Conservation (phyloP, 257 asterid species). For the Lycium barbarum region DNA sequence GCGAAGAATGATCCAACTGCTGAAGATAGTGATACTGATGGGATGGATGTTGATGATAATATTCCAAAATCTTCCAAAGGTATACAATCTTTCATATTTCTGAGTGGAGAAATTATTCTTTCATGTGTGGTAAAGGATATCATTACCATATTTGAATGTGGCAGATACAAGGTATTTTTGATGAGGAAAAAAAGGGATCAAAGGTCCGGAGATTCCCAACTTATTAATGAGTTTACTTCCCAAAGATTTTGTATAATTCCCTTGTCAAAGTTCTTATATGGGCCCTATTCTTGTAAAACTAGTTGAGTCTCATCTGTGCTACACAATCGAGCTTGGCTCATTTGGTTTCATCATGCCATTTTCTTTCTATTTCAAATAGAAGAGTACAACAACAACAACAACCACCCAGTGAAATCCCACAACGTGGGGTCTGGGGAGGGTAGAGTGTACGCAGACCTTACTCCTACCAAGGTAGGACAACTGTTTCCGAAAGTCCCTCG, state of each 20-base stretch:
- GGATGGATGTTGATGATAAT: conserved; percentile 72
- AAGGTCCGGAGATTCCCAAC: not conserved
- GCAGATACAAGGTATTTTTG: too few relatives aligned
- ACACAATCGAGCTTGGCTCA: conserved; percentile 15
- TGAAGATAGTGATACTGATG: conserved; percentile 67
- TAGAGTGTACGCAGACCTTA: too few relatives aligned
- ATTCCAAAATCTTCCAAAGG: conserved; percentile 74
- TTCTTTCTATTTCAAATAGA: not conserved
- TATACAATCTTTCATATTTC: conserved; percentile 27
- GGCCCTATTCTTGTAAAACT: not conserved
- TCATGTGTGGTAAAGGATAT: too few relatives aligned
- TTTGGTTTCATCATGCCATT: not conserved
- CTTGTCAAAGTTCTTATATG: not conserved
- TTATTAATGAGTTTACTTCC: conserved; percentile 1
- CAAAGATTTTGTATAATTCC: conserved; percentile 2
- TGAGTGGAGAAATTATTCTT: not conserved
- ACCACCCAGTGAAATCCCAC: too few relatives aligned
- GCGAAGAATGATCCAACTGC: conserved; percentile 45
- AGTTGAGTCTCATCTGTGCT: conserved; percentile 6
- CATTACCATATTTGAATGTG: not conserved
- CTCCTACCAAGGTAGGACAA: too few relatives aligned
- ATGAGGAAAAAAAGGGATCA: not conserved
- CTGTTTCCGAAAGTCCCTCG: too few relatives aligned
- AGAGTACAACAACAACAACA: too few relatives aligned
- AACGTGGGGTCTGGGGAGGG: too few relatives aligned